Conservation (phyloP, 23 red algal genomes). For the Chondrus crispus region DNA sequence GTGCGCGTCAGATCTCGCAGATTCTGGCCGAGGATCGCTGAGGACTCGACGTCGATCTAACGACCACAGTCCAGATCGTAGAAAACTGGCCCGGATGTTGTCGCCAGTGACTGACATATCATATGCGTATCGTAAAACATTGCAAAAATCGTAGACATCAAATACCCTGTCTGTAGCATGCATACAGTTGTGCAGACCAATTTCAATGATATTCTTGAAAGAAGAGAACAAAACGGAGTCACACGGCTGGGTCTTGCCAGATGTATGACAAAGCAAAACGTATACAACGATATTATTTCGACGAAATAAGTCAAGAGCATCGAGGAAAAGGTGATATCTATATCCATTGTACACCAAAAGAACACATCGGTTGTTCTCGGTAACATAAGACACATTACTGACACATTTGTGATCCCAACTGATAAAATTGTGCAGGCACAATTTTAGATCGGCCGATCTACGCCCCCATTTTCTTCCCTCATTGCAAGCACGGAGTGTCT, state of each 20-base stretch:
- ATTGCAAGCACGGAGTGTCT: too few relatives aligned
- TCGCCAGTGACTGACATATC: neutral
- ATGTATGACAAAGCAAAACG: neutral
- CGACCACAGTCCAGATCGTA: neutral
- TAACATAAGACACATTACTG: neutral
- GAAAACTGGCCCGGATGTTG: neutral
- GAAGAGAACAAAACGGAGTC: neutral
- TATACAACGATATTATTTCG: neutral
- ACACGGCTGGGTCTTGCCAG: neutral
- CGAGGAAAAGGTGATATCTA: neutral
- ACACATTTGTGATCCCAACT: too few relatives aligned
- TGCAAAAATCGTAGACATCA: neutral
- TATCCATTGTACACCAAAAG: conserved; percentile 19
- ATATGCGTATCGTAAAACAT: neutral
- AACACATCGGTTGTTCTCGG: neutral
- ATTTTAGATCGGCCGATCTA: too few relatives aligned
- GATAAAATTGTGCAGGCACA: too few relatives aligned
- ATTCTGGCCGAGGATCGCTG: neutral
- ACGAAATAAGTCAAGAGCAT: neutral
- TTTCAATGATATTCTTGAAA: neutral
- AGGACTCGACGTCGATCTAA: neutral
- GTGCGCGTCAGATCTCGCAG: neutral
- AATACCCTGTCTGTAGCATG: neutral
- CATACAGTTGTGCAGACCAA: neutral
- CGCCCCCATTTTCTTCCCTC: too few relatives aligned